These are phyloP conservation scores for Schizochytrium sp. DNA, from an alignment of 108 stramenopile species.

Conservation along the genomic window DNA sequence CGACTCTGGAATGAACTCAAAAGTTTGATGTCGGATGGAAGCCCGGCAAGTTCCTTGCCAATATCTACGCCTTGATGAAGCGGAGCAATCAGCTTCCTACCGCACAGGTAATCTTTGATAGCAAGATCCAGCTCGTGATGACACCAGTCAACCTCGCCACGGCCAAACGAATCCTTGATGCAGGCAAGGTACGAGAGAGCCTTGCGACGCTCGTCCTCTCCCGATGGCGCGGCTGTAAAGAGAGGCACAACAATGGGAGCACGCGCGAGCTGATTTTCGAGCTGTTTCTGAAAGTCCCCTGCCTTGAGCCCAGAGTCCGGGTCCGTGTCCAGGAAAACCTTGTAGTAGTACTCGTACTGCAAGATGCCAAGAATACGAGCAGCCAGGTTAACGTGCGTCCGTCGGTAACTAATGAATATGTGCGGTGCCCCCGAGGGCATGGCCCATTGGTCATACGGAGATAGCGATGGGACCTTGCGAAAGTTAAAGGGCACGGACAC, in stretches of 20 bases:
- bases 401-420: background rate
- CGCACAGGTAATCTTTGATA: background rate
- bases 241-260: background rate
- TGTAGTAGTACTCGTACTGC: background rate
- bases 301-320: background rate
- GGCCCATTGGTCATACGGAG: background rate
- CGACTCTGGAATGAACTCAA: background rate
- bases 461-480: background rate
- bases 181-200: background rate
- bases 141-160: background rate
- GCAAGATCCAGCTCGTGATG: background rate
- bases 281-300: background rate
- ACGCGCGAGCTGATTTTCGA: background rate
- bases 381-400: background rate
- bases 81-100: background rate
- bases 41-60: background rate
- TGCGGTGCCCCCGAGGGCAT: background rate
- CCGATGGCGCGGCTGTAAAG: background rate
- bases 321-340: background rate
- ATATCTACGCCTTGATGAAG: background rate
- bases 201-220: background rate
- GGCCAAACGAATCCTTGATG: background rate
- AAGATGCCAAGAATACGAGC: background rate
- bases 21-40: background rate
- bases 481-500: background rate